Evolutionary conservation across 257 asterid genomes (phyloP), one percentile per base, ranked within the genome.

Genomic region (Nicotiana tabacum): DNA sequence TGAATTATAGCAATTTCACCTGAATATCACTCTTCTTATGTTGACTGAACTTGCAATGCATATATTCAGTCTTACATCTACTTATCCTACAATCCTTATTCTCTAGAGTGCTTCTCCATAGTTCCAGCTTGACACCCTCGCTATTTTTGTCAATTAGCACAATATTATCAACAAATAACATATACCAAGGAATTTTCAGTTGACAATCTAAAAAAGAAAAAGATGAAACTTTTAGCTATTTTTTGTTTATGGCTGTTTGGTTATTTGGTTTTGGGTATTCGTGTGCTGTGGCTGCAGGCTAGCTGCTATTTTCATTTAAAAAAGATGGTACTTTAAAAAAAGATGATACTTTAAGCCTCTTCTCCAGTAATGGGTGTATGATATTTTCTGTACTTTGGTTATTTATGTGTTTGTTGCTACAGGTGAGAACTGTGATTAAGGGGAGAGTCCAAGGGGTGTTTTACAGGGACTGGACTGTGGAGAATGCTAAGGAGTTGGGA

Each of bases 391-490:
- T 5, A 56, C 21, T 35, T 62, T 35, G 66, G 27, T 1, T 72
- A 35, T 46, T 11, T 58, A 48, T 68, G 85, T 67, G 83, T 69
- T 39, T 83, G 77, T 16, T 4, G 39, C 2, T 78, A 39, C 88
- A 95, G 97, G 93, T 90, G 80, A 91, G 92, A 88, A 90, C 86
- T 86, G 89, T 87, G 89, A 85, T 95, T 30, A 95, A 95, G 85
- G 97, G 98, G 46, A 87, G 97, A 87, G 98, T 95, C 67, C 98
- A 94, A 86, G 99, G 98, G 48, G 99, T 95, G 32, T 95, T 95
- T 85, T 95, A 92, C 62, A 87, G 99, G 87, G 90, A 95, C 81
- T 95, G 97, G 97, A 91, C 99, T 0, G 78, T 92, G 55, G 94
- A 91, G 37, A 95, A 92, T 86, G 98, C 99, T 29, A 85, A 83